These are phyloP conservation scores for Thelonectria rubi DNA, from an alignment of 2,329 filamentous ascomycete genomes.

Conservation along the genomic window DNA sequence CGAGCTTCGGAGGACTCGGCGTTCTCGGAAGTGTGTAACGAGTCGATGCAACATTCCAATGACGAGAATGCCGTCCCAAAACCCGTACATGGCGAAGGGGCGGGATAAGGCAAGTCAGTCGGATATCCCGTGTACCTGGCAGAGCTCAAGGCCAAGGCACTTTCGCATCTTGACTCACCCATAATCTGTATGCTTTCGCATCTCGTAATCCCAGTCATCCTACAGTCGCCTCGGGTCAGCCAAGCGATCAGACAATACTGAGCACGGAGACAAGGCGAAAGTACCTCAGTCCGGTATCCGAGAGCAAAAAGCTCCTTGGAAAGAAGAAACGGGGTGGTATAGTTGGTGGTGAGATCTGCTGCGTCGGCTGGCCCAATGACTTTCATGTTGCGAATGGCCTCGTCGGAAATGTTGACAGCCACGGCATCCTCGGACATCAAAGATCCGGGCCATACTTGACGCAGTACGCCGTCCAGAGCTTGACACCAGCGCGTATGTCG, in stretches of 20 bases:
- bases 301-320: not conserved
- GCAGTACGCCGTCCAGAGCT: not conserved
- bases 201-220: not conserved
- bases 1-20: not conserved
- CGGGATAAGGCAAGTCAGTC: not conserved
- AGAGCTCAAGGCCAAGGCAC: not conserved
- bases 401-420: not conserved
- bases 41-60: not conserved
- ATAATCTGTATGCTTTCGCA: not conserved
- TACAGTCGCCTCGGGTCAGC: not conserved
- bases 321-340: not conserved
- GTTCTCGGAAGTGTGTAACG: not conserved
- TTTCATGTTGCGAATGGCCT: not conserved
- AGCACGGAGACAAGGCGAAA: too few relatives aligned
- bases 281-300: not conserved
- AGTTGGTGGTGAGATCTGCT: not conserved
- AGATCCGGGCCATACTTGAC: not conserved
- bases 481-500: not conserved
- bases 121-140: too few relatives aligned
- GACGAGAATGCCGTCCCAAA: not conserved
- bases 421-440: not conserved
- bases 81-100: not conserved
- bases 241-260: too few relatives aligned
- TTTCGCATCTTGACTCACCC: not conserved
- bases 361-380: not conserved